Conservation (phyloP, 2,329 filamentous ascomycete species). For the Clarireedia sp. region DNA sequence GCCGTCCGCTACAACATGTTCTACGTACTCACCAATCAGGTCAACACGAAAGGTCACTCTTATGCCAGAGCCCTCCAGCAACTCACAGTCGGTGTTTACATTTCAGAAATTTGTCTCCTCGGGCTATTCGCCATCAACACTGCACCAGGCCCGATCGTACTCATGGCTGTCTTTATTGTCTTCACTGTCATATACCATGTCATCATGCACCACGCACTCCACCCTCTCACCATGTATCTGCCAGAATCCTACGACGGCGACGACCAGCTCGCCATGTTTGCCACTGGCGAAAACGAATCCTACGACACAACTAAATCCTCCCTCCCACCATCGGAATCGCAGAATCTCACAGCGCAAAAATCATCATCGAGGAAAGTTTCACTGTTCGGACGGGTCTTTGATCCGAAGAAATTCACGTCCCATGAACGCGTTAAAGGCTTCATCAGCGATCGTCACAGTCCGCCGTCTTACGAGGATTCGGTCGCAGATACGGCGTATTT, state of each 20-base stretch:
- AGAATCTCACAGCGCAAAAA: slow-evolving; percentile 8
- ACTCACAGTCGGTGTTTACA: slow-evolving; percentile 73
- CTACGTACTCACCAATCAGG: slow-evolving; percentile 70
- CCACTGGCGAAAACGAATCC: slow-evolving; percentile 13
- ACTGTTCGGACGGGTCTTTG: slow-evolving; percentile 57
- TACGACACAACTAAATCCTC: slow-evolving; percentile 13
- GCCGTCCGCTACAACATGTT: slow-evolving; percentile 86
- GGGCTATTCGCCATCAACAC: slow-evolving; percentile 70
- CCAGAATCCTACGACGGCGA: slow-evolving; percentile 58
- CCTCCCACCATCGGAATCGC: slow-evolving; percentile 24
- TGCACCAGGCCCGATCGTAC: slow-evolving; percentile 59
- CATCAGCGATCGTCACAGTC: slow-evolving; percentile 45
- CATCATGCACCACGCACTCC: slow-evolving; percentile 60
- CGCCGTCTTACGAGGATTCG: slow-evolving; percentile 49
- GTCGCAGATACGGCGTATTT: slow-evolving; percentile 62
- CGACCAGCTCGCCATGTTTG: slow-evolving; percentile 33
- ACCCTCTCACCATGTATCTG: slow-evolving; percentile 67
- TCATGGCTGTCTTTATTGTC: slow-evolving; percentile 69
- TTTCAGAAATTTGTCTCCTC: slow-evolving; percentile 74
- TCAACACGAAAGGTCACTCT: slow-evolving; percentile 79
- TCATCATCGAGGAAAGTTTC: slow-evolving; percentile 38
- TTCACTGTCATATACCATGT: slow-evolving; percentile 70
- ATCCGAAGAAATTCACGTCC: slow-evolving; percentile 66
- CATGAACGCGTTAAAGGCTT: slow-evolving; percentile 42
- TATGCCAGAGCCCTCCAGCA: slow-evolving; percentile 84